Conservation (phyloP, 2,329 filamentous ascomycete species). For the Hymenoscyphus occultus region DNA sequence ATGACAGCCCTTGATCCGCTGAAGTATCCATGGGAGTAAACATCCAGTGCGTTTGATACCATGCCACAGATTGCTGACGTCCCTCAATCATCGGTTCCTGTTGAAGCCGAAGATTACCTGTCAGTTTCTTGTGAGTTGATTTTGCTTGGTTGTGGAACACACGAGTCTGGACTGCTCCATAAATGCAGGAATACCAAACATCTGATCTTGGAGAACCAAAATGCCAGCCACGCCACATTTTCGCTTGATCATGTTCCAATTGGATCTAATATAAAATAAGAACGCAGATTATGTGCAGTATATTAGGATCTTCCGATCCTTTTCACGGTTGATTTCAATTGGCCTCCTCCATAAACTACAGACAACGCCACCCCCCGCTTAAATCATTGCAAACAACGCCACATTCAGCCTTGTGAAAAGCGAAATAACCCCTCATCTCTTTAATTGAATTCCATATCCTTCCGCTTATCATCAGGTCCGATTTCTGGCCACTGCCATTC, state of each 20-base stretch:
- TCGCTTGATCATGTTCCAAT: neutral
- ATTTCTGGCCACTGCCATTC: slow-evolving; percentile 14
- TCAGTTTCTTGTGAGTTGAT: neutral
- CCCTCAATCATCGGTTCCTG: neutral
- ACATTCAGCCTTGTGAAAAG: neutral
- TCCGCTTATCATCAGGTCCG: neutral
- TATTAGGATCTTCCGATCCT: neutral
- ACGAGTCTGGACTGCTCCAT: neutral
- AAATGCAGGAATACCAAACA: neutral
- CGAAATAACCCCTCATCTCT: neutral
- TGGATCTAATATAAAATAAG: neutral
- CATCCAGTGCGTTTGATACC: neutral
- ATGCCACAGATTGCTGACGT: neutral
- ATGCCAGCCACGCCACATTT: neutral
- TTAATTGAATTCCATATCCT: slow-evolving; percentile 6
- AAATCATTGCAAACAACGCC: slow-evolving; percentile 1
- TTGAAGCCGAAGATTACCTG: neutral
- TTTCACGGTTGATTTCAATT: neutral
- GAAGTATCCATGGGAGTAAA: neutral
- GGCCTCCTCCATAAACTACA: neutral
- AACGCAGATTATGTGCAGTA: neutral
- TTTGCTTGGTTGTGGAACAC: neutral
- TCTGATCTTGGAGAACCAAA: neutral
- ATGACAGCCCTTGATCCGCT: neutral
- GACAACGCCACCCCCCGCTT: slow-evolving; percentile 5